A percentile compares a stretch with the other conserved stretches of the same genome.
Conservation (phyloP, 2,329 filamentous ascomycete genomes). For the Nigrospora oryzae region DNA sequence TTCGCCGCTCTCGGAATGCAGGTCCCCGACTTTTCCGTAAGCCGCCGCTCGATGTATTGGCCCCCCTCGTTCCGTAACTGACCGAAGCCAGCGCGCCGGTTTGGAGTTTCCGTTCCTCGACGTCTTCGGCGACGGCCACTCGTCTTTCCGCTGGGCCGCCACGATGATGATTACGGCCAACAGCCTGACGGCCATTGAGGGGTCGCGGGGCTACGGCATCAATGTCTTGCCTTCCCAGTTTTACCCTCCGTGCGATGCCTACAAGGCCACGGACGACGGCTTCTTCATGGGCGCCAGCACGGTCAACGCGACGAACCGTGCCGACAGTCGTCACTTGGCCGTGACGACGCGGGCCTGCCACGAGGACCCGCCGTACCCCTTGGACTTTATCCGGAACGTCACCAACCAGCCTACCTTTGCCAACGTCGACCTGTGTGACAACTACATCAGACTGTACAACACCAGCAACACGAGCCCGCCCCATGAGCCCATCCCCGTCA, state of each 20-base stretch:
- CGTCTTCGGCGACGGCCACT: conserved; percentile 37
- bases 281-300: conserved; percentile 3
- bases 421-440: conserved; percentile 30
- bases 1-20: conserved; percentile 27
- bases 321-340: conserved; percentile 15
- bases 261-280: conserved; percentile 19
- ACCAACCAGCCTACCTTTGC: conserved; percentile 45
- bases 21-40: conserved; percentile 39
- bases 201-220: conserved; percentile 37
- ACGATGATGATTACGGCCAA: conserved; percentile 35
- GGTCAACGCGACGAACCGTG: not conserved
- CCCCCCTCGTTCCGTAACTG: too few species aligned
- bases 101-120: conserved; percentile 50
- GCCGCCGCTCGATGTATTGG: conserved; percentile 7
- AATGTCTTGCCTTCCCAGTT: conserved; percentile 31
- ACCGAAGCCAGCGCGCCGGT: conserved; percentile 31
- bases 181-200: conserved; percentile 32
- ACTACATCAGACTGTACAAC: conserved; percentile 35
- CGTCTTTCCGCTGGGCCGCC: conserved; percentile 41
- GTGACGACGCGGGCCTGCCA: conserved; percentile 13
- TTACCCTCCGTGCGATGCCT: conserved; percentile 40
- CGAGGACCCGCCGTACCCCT: conserved; percentile 20
- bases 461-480: conserved; percentile 27
- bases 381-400: conserved; percentile 37
- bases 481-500: conserved; percentile 16